phyloP scores from a whole-genome alignment of 2,329 filamentous ascomycete genomes.

The Fusarium solani-melongenae region DNA sequence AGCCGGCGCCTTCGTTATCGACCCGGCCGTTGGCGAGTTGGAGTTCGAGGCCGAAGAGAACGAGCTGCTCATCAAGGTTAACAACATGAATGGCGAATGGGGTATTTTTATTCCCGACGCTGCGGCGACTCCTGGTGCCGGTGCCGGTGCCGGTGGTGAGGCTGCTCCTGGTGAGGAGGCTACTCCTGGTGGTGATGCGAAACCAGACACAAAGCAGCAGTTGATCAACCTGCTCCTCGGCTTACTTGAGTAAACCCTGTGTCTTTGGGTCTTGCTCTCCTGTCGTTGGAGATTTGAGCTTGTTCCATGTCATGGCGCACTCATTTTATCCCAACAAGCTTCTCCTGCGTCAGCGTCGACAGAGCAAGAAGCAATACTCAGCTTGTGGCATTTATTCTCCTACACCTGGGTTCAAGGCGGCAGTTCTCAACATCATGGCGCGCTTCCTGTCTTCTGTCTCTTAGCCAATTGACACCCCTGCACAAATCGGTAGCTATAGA shows the following conservation, averaged over 20 bases:
- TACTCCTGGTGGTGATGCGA: not conserved
- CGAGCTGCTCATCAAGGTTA: slow-evolving; percentile 48
- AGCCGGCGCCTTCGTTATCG: not conserved
- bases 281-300: not conserved
- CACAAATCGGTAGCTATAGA: not conserved
- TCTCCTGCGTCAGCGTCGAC: not conserved
- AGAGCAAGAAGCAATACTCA: not conserved
- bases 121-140: slow-evolving; percentile 1
- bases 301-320: not conserved
- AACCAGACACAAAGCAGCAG: not conserved
- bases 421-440: not conserved
- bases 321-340: not conserved
- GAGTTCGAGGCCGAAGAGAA: slow-evolving; percentile 57
- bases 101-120: slow-evolving; percentile 44
- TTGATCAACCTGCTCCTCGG: not conserved
- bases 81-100: slow-evolving; percentile 49
- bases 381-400: not conserved
- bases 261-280: not conserved
- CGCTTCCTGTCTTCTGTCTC: too few relatives aligned
- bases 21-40: slow-evolving; percentile 39
- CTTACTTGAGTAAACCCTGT: not conserved
- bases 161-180: not conserved
- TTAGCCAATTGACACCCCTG: not conserved
- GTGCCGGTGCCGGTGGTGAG: slow-evolving; percentile 8
- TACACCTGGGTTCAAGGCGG: too few relatives aligned